Percentiles rank a stretch among this genome's conserved stretches.
These are phyloP conservation scores for Fragaria iinumae DNA, from an alignment of 306 rosid species.

Conservation along the genomic window DNA sequence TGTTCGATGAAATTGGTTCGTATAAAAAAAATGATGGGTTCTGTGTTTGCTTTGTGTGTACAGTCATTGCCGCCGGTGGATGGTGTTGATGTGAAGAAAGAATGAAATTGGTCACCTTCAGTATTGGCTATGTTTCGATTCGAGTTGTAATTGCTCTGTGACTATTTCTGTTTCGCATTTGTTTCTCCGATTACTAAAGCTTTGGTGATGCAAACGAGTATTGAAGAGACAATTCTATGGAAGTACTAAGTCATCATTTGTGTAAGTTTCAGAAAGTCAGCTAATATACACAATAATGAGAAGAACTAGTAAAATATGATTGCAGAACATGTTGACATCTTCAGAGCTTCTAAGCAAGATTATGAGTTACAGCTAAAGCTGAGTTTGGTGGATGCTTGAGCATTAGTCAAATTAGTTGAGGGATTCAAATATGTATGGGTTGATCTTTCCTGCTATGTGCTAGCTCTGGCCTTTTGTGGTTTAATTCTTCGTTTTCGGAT, in stretches of 20 bases:
- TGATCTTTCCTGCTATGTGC: background rate
- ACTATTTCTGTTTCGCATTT: background rate
- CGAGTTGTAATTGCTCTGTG: background rate
- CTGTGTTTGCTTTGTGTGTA: background rate
- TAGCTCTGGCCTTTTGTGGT: background rate
- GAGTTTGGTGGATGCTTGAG: background rate
- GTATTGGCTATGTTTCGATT: background rate
- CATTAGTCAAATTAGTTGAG: background rate
- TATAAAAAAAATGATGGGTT: background rate
- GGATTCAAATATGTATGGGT: background rate
- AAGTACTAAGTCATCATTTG: background rate
- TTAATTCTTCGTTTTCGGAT: background rate
- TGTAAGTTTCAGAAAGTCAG: background rate
- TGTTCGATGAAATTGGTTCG: background rate
- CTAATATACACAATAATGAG: background rate
- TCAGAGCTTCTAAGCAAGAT: background rate
- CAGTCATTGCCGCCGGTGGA: constrained; percentile 27
- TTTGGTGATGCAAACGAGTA: background rate
- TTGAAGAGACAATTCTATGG: background rate
- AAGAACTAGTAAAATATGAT: background rate
- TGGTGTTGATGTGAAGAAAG: constrained; percentile 8
- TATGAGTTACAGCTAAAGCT: background rate
- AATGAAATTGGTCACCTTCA: background rate
- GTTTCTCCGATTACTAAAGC: background rate
- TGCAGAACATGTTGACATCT: background rate